Base-by-base conservation (phyloP, 306 rosid genomes). In the Prunus mira region DNA sequence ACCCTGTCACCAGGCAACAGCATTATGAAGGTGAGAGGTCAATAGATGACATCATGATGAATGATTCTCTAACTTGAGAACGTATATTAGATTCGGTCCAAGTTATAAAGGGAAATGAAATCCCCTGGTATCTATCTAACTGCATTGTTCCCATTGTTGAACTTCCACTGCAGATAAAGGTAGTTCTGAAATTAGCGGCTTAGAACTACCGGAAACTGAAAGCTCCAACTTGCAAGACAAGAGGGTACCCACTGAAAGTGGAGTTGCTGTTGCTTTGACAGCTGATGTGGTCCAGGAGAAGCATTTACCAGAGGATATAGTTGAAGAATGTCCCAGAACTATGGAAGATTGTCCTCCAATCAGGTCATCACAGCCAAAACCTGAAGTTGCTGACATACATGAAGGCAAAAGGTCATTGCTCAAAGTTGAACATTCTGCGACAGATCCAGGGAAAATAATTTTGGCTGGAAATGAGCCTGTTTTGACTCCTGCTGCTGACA, bases 21-120 rank as follows among this genome's bases (percentile, higher is more conserved):
- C 76, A 32, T 77, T 81, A 72, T 74, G 78, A 69, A 84, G 93
- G 98, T 93, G 84, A 85, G 90, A 80, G 75, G 51, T 79, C 72
- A 72, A 41, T 78, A 18, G 52, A 49, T 58, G 69, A 75, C 69
- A 57, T 41, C 58, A 46, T n/a, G 62, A 55, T 50, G 57, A 67
- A 62, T 64, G 43, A 12, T 65, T 66, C 32, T 74, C 65, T 15
- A 32, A 56, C 18, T 78, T 60, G 76, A 77, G 69, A 66, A 41
- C n/a, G 63, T 72, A 14, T 72, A 17, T 55, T 72, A 17, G 46
- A 65, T 43, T 72, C 67, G 52, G n/a, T 50, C 70, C 78, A 60
- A 82, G 63, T 71, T 50, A 43, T 30, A 27, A 41, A 28, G 74
- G 65, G n/a, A 76, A 80, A 61, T 67, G 73, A 45, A 34, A 52